Percentiles rank a stretch among this genome's conserved stretches.
phyloP scores from a whole-genome alignment of 768 basidiomycete genomes.

The Zangia roseola region DNA sequence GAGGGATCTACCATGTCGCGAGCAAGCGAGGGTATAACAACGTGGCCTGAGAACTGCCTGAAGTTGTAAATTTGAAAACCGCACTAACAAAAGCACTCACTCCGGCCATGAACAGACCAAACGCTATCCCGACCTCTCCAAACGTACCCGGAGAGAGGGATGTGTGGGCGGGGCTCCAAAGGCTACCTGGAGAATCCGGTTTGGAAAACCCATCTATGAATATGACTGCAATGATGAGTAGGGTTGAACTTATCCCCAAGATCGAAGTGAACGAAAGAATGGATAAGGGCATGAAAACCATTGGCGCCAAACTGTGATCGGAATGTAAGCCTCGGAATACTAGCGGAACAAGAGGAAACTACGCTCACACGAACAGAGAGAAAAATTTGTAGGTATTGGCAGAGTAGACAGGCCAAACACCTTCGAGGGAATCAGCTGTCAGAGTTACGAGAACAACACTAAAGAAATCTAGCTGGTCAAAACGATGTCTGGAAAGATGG shows the following conservation, averaged over 20 bases:
- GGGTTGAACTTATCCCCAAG: constrained; percentile 76
- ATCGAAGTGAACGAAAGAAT: constrained; percentile 88
- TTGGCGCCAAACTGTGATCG: constrained; percentile 69
- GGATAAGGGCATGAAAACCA: constrained; percentile 81
- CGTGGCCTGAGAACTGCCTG: constrained; percentile 82
- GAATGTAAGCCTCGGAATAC: neutral
- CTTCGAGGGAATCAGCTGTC: constrained; percentile 82
- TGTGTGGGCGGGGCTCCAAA: constrained; percentile 75
- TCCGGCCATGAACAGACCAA: constrained; percentile 92
- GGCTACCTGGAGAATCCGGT: constrained; percentile 69
- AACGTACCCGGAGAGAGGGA: constrained; percentile 50
- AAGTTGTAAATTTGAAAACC: neutral
- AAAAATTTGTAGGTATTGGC: constrained; percentile 72
- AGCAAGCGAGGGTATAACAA: constrained; percentile 86
- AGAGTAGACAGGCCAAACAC: constrained; percentile 65
- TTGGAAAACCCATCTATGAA: constrained; percentile 82
- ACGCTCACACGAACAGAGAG: constrained; percentile 65
- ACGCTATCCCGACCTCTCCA: constrained; percentile 68
- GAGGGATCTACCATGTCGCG: constrained; percentile 86
- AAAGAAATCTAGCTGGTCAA: neutral
- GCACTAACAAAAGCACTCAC: constrained; percentile 41
- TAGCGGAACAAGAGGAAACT: neutral
- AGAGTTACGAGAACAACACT: constrained; percentile 88
- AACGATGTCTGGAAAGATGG: neutral
- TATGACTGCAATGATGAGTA: constrained; percentile 73